Evolutionary conservation across 83 land plant species (phyloP), one percentile per base, ranked within the genome.

Genomic region (Diphasiastrum complanatum): DNA sequence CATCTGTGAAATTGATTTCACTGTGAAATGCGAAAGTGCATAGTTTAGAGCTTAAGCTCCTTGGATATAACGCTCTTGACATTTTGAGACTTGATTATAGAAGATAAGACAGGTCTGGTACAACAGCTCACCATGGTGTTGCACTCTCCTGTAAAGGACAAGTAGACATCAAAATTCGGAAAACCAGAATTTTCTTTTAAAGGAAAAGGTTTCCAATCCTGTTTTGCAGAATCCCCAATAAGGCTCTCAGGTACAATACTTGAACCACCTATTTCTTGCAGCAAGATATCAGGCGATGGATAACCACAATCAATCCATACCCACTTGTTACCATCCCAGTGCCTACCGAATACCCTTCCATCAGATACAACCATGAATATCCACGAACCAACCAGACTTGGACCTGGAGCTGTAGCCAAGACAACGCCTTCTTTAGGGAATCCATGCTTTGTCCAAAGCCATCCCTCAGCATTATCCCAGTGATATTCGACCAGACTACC

Each of bases 381-480:
- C 20, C 79, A 73, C 53, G 41, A 61, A 12, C 80, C 78, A 5
- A 66, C 70, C 64, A 81, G 65, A 56, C 81, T 67, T 30, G 91
- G 91, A 2, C 91, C 91, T 0, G 85, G 88, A 19, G 91, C 70
- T 12, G 82, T 73, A 8, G 75, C 82, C 50, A 86, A 32, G 12
- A 30, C 61, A 5, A 81, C 80, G 36, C 67, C 70, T 51, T 47
- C 61, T n/a, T 50, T 6, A 2, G 91, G 91, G 18, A 69, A 72
- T 30, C 91, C 89, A 58, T 86, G 91, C 41, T 81, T 81, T 28
- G 76, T 62, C 91, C 91, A 86, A 24, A 68, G 66, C 91, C 91
- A 86, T 23, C 91, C 91, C 33, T 81, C 80, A 20, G 30, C 20
- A 20, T 74, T 2, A 51, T 74, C 72, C 80, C 82, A 86, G 32